Base-by-base conservation (phyloP, 768 basidiomycete genomes). In the Mycena filopes region DNA sequence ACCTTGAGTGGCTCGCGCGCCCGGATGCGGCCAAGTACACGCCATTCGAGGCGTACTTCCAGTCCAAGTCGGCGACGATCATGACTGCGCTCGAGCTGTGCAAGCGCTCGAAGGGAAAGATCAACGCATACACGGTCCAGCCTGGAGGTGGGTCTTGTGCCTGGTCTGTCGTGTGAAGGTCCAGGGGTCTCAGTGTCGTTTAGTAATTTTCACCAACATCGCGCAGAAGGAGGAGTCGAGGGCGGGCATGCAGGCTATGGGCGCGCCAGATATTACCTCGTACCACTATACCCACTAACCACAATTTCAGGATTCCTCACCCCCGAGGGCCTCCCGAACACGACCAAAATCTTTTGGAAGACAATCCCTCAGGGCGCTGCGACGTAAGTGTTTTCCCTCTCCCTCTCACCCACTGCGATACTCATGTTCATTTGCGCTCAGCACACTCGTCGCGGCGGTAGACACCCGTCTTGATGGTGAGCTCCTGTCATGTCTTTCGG, bases 111-210 rank as follows among this genome's bases (percentile, higher is more conserved):
- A 1, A 18, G 0, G 63, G 63, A 18, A 47, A 25, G 50, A 36
- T 64, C 28, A 56, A 58, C 33, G 48, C 63, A 12, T 64, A 64
- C 42, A 64, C 55, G 58, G 42, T 64, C 40, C 41, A 64, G 40
- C 63, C 63, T 12, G 63, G 63, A 51, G 23, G 63, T 54, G 7
- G 0, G 56, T 47, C 12, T 36, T n/a, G 5, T 33, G 4, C 16
- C 28, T 36, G 9, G 11, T 36, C 5, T 4, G 13, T 28, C n/a
- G n/a, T n/a, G n/a, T n/a, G n/a, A n/a, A n/a, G n/a, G n/a, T n/a
- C n/a, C n/a, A n/a, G n/a, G n/a, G n/a, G n/a, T n/a, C n/a, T n/a
- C n/a, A n/a, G n/a, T n/a, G n/a, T n/a, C n/a, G n/a, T n/a, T 3
- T 5, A 28, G 45, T 50, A 8, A 48, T 33, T 2, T 47, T 36